Base-by-base conservation (phyloP, 176 grass and related monocot species). In the Cenchrus americanus region DNA sequence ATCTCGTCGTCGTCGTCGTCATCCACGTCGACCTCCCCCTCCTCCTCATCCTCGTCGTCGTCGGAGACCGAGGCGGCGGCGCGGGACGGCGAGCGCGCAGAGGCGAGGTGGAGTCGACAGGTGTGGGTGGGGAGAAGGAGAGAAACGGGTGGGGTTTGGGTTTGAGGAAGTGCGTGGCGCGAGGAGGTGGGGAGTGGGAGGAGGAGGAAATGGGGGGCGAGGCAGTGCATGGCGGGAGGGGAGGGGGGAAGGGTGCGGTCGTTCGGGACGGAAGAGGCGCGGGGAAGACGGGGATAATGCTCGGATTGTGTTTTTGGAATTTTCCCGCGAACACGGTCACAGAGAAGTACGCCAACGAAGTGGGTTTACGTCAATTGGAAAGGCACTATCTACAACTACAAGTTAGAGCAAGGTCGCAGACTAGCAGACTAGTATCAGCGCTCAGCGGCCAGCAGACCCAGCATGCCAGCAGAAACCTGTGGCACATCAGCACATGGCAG, bases 1-100 rank as follows among this genome's bases (percentile, higher is more conserved):
- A 88, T 10, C 62, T 85, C 90, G 24, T 88, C 55, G 14, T 79
- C 67, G 22, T 88, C 90, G 8, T 93, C 81, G 8, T 93, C 84
- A 0, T 93, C 91, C 49, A 85, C 94, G 18, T 91, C 88, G 6
- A 60, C 80, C 2, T 89, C 47, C 2, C 87, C 47, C 2, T 89
- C 88, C 14, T 89, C 87, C 30, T 90, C 88, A 1, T 94, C 90
- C 1, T 87, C 87, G 11, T 93, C 88, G 3, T 84, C 88, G 30
- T 89, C 87, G 77, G 75, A 64, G 13, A 90, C 89, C 13, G 92
- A 65, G n/a, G 81, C 67, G 73, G 89, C 64, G 76, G 84, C 55
- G 55, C 82, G 66, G 60, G 84, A 86, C 42, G 67, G 83, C 50
- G 88, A 86, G 74, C 84, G 84, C 49, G 88, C 80, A 12, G 73